A percentile compares a stretch with the other conserved stretches of the same genome.
Conservation (phyloP, 495 filamentous ascomycete genomes). For the Daldinia childiae region DNA sequence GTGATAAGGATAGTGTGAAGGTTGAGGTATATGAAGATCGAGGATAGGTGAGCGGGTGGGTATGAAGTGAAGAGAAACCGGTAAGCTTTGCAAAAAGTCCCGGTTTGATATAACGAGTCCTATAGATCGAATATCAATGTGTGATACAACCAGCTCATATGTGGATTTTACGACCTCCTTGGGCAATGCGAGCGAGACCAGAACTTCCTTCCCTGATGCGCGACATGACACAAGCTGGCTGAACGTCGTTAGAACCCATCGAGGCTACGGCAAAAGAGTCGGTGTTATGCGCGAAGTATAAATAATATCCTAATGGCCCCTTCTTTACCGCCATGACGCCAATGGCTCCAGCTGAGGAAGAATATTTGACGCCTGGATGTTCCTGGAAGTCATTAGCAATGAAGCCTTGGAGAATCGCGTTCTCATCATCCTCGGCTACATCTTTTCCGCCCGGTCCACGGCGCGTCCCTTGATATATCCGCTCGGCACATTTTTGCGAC, state of each 20-base stretch:
- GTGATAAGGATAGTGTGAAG: conserved; percentile 11
- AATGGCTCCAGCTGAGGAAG: conserved; percentile 77
- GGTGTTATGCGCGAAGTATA: conserved; percentile 93
- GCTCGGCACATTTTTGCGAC: conserved; percentile 77
- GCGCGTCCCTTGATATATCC: conserved; percentile 73
- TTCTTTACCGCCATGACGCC: conserved; percentile 88
- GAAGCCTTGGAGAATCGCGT: conserved; percentile 74
- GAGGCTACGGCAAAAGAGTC: conserved; percentile 89
- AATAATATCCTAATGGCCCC: conserved; percentile 69
- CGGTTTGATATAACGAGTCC: background rate
- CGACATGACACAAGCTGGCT: conserved; percentile 85
- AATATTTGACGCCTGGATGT: conserved; percentile 78
- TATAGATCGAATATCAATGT: background rate
- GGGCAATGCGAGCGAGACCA: conserved; percentile 46
- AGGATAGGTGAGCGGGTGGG: background rate
- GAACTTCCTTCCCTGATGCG: conserved; percentile 58
- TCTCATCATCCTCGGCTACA: conserved; percentile 71
- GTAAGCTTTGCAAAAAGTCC: background rate
- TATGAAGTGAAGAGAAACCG: conserved; percentile 7
- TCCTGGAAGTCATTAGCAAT: conserved; percentile 83
- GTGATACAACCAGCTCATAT: conserved; percentile 21
- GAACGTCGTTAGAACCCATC: conserved; percentile 79
- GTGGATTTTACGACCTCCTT: conserved; percentile 61
- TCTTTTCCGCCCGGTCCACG: conserved; percentile 66
- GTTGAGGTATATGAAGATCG: background rate